Evolutionary conservation across 768 basidiomycete genomes (phyloP), one percentile per base, ranked within the genome.

Genomic region (Naematelia aurantialba): DNA sequence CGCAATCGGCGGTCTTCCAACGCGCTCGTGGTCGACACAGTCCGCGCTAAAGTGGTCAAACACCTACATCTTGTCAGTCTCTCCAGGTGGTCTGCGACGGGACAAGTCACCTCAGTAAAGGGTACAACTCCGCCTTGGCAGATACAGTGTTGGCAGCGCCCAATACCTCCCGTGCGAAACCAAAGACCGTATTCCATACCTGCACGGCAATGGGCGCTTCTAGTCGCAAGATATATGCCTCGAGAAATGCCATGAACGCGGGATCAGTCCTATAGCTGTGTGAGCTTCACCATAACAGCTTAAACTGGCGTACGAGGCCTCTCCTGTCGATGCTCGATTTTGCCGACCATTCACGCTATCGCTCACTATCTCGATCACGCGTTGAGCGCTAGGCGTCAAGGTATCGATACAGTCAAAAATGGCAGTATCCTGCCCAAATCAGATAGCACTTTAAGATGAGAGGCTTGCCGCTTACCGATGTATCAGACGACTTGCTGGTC

Each of bases 151-250:
- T 49, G 3, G 59, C 44, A 1, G 80, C 83, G 39, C 80, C 81
- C n/a, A 84, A 77, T 21, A 94, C 75, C 22, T 97, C 93, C 69
- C 87, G 89, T 5, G 85, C 83, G 45, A 97, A 79, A 50, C 85
- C 83, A 62, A 89, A 79, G 68, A 86, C 87, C 19, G 89, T 83
- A 45, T 79, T 76, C 94, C 94, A 98, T 19, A 97, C 88, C 78
- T 98, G 96, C 11, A 92, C 81, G 2, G 90, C 93, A 31, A 96
- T 79, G 0, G 96, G 90, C 0, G 91, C 90, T 75, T 98, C 96
- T 44, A 98, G 76, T 10, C 86, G 84, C 17, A 79, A 79, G 26
- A 97, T 74, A 71, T 98, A 98, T 55, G 85, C 85, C 70, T 97
- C 91, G 47, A 98, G 79, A 74, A 97, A 98, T 27, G 82, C 83